phyloP scores from a whole-genome alignment of 73 alveolate species.

The Diophrys sp. region DNA sequence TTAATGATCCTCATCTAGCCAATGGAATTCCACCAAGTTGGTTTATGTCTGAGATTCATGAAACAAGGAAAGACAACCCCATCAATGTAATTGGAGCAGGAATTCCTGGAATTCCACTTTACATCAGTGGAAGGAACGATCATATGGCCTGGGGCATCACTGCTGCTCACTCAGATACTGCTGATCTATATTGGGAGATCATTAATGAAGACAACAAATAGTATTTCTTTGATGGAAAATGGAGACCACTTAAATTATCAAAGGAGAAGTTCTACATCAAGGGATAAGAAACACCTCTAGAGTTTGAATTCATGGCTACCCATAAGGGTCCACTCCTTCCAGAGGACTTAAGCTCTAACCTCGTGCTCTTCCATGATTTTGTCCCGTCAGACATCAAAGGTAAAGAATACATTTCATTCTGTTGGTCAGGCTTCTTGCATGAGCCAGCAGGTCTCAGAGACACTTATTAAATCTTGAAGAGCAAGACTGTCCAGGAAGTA shows the following conservation, averaged over 20 bases:
- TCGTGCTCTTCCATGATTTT: constrained; percentile 7
- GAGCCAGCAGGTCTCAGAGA: constrained; percentile 11
- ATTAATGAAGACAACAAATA: constrained; percentile 68
- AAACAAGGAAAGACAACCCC: constrained; percentile 31
- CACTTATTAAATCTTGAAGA: not conserved
- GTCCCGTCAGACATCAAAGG: not conserved
- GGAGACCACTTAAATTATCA: constrained; percentile 59
- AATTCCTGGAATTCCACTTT: constrained; percentile 85
- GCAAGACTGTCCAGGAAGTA: constrained; percentile 18
- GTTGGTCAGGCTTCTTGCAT: constrained; percentile 22
- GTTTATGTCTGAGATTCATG: constrained; percentile 70
- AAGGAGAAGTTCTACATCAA: constrained; percentile 75
- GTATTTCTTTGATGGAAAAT: constrained; percentile 77
- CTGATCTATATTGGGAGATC: constrained; percentile 84
- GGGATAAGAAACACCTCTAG: constrained; percentile 63
- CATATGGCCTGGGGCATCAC: constrained; percentile 82
- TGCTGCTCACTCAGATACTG: constrained; percentile 74
- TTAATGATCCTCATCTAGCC: constrained; percentile 92
- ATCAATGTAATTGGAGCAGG: constrained; percentile 60
- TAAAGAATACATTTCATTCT: constrained; percentile 12
- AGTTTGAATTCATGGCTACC: constrained; percentile 67
- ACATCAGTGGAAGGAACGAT: constrained; percentile 73
- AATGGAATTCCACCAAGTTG: constrained; percentile 80
- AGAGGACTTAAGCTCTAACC: constrained; percentile 20
- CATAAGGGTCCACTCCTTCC: constrained; percentile 87